A percentile compares a stretch with the other conserved stretches of the same genome.
These are phyloP conservation scores for Desmodesmus armatus DNA, from an alignment of 139 green algal genomes.

Conservation along the genomic window DNA sequence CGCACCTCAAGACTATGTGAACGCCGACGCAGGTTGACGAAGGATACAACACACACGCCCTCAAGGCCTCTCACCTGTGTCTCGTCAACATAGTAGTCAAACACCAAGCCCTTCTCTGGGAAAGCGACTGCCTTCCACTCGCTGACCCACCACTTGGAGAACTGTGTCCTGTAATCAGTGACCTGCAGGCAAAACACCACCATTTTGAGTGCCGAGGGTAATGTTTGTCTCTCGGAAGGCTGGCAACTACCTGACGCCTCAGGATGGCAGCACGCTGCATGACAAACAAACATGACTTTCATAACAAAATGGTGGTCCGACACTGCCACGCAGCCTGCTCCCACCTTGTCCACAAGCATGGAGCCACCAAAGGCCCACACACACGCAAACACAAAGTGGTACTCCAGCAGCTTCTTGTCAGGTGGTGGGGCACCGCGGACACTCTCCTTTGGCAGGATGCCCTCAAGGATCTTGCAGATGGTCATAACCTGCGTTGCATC, in stretches of 20 bases:
- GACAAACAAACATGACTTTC: too few species aligned
- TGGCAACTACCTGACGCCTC: too few species aligned
- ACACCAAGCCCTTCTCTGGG: slow-evolving; percentile 88
- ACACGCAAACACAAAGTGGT: slow-evolving; percentile 94
- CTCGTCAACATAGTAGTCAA: slow-evolving; percentile 93
- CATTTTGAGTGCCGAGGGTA: too few species aligned
- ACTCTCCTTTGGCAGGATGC: slow-evolving; percentile 86
- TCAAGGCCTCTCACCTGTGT: slow-evolving; percentile 33
- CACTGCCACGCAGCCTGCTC: not conserved
- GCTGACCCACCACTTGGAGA: slow-evolving; percentile 89
- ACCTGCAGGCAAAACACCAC: too few species aligned
- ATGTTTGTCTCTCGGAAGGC: too few species aligned
- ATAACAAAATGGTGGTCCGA: too few species aligned
- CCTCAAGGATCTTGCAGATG: slow-evolving; percentile 95
- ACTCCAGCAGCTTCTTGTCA: slow-evolving; percentile 89
- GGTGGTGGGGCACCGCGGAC: slow-evolving; percentile 73
- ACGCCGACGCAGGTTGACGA: too few species aligned
- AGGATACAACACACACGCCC: slow-evolving; percentile 23
- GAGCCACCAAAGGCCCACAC: slow-evolving; percentile 94
- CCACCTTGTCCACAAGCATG: slow-evolving; percentile 85
- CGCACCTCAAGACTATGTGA: too few species aligned
- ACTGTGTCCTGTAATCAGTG: slow-evolving; percentile 85
- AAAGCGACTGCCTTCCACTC: slow-evolving; percentile 84
- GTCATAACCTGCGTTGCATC: slow-evolving; percentile 74
- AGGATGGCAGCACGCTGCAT: too few species aligned